Evolutionary conservation across 23 red algal genomes (phyloP), one percentile per base, ranked within the genome.

Genomic region (Agarophyton chilense): DNA sequence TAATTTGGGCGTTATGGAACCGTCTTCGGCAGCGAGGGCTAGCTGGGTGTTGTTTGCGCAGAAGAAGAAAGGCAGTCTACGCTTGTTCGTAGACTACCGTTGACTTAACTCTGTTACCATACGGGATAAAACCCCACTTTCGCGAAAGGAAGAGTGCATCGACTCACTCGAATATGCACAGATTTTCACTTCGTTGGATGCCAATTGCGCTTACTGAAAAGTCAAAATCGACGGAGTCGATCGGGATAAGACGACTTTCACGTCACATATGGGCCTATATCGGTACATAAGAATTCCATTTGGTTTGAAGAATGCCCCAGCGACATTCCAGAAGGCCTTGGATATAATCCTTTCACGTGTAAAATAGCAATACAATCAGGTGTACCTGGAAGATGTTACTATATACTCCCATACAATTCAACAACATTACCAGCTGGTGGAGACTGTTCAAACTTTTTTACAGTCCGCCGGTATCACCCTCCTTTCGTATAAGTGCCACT

Each of bases 51-150:
- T 83, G 12, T 54, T 83, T 0, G 79, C 53, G 14, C 0, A 21
- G 16, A 83, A 83, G 79, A 83, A 63, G 42, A 51, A 83, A 54
- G 79, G 79, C 21, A 22, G 44, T 19, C 34, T 68, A 42, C 79
- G 79, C 51, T 83, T 83, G 8, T 60, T 52, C 52, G 39, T 83
- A 47, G 79, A 83, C 7, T 83, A 83, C 54, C 18, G 79, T 14
- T 28, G 43, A 22, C 79, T 83, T 13, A 58, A 83, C 79, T 17
- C 29, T 29, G 43, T 24, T 5, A 83, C 79, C 26, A 21, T 83
- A 46, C 46, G 40, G 49, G 52, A 83, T n/a, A 43, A 52, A 11
- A 64, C 65, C 24, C 79, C 79, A 16, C 33, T 83, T 19, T 51
- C 79, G 5, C 16, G 79, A 32, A 83, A 64, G 79, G 79, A 83